Evolutionary conservation across 441 rosid genomes (phyloP), one percentile per base, ranked within the genome.

Genomic region (Populus hybrid): DNA sequence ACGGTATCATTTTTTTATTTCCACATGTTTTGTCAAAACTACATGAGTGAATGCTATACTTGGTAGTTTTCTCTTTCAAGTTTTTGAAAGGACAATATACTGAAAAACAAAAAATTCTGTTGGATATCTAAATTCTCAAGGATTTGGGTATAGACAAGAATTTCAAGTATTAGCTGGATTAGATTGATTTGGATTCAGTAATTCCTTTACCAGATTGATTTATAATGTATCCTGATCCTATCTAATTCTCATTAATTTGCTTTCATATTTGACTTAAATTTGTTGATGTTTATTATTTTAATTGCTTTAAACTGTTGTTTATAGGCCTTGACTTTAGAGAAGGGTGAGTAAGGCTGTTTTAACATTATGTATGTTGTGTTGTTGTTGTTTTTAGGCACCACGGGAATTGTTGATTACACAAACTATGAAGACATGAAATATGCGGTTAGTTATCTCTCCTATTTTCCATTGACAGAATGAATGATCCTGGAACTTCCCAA

Each of bases 371-470:
- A 28, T 74, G 59, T 72, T n/a, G 64, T 24, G 33, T 67, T 21
- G 23, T 67, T 21, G 23, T 28, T 79, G 31, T 74, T 50, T 80
- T 68, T 75, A 87, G 89, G 89, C 69, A 87, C 88, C 35, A 81
- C 85, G n/a, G 89, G 89, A 33, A 80, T 87, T 74, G 89, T 87
- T 67, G 89, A 87, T 67, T 87, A 87, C 71, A 81, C 89, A 9
- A 87, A 84, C 71, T 83, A 80, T 74, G 89, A 87, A 14, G 89
- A 87, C 78, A 87, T 84, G 89, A 87, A 84, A 73, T 79, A 83
- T 84, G 87, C 89, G 2, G 89, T 87, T 67, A 85, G 85, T 73
- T 56, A 4, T 28, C n/a, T 7, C 12, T 21, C 23, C 42, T 59
- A 24, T 23, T 45, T 35, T 7, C 29, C 33, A 7, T 45, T 33